A percentile compares a stretch with the other conserved stretches of the same genome.
phyloP scores from a whole-genome alignment of 768 basidiomycete genomes.

The Trametes cingulata region DNA sequence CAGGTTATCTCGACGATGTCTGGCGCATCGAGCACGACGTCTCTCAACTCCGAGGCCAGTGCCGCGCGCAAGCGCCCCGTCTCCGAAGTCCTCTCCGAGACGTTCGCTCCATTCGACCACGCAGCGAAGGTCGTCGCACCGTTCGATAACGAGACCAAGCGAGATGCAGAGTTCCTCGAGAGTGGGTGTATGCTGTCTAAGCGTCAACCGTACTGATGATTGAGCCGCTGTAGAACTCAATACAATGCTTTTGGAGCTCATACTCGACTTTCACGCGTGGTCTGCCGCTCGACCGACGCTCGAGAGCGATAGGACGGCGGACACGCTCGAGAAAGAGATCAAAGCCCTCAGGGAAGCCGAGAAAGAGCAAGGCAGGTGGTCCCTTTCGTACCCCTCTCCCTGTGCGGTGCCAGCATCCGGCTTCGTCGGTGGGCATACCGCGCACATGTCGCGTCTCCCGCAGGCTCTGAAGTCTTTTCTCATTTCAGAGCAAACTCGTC shows the following conservation, averaged over 20 bases:
- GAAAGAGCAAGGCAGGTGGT: constrained; percentile 42
- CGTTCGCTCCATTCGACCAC: constrained; percentile 35
- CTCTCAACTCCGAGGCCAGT: not conserved
- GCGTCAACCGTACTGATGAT: not conserved
- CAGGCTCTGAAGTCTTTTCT: not conserved
- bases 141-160: constrained; percentile 36
- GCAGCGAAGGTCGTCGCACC: constrained; percentile 33
- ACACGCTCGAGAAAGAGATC: constrained; percentile 33
- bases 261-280: constrained; percentile 41
- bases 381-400: constrained; percentile 8
- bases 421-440: constrained; percentile 32
- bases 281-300: constrained; percentile 35
- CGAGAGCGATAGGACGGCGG: constrained; percentile 33
- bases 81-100: constrained; percentile 29
- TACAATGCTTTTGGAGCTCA: constrained; percentile 34
- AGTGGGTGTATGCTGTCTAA: constrained; percentile 32
- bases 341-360: constrained; percentile 31
- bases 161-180: constrained; percentile 37
- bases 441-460: not conserved
- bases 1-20: not conserved
- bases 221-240: constrained; percentile 31
- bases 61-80: constrained; percentile 4
- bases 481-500: constrained; percentile 34
- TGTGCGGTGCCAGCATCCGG: not conserved
- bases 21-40: not conserved